Base-by-base conservation (phyloP, 352 stramenopile species). In the Phytopythium helicoides region DNA sequence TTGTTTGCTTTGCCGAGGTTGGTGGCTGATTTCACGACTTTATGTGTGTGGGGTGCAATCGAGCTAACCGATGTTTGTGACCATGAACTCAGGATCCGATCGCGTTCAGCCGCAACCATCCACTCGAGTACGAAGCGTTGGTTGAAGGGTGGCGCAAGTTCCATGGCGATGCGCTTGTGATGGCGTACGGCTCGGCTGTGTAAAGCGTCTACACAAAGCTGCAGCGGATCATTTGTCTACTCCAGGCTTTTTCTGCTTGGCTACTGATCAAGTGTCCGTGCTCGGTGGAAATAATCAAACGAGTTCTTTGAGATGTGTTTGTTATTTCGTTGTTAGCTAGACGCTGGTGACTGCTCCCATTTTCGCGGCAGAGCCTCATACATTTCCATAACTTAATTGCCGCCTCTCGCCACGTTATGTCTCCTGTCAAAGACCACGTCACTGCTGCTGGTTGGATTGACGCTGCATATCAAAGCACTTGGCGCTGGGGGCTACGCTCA, bases 1-100 rank as follows among this genome's bases (percentile, higher is more conserved):
- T 94, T 58, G 84, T 94, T 40, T 94, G 84, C 65, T 94, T 94
- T 62, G 84, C 84, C 21, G 84, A 94, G 79, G 78, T 89, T 68
- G 16, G 64, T 31, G 36, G n/a, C 23, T 38, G 19, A 6, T 47
- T 50, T 41, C 15, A n/a, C n/a, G 8, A 11, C 12, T 41, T 47
- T 46, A 16, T 55, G 52, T 48, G 2, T n/a, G 33, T 38, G 42
- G 11, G 31, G 86, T 33, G 28, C 9, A 9, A 33, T 10, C 28
- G 28, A 5, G 28, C 5, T 33, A 9, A 5, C 28, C 9, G 9
- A 33, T 33, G 5, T 5, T 33, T 5, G 5, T 33, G 28, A 5
- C 28, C 28, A 33, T 33, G 28, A 33, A 10, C 9, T 5, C 28
- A 33, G 73, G 84, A 94, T 39, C 84, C 84, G 21, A 77, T 90